Evolutionary conservation across 768 basidiomycete species (phyloP).

Genomic region (Mycena crocata): DNA sequence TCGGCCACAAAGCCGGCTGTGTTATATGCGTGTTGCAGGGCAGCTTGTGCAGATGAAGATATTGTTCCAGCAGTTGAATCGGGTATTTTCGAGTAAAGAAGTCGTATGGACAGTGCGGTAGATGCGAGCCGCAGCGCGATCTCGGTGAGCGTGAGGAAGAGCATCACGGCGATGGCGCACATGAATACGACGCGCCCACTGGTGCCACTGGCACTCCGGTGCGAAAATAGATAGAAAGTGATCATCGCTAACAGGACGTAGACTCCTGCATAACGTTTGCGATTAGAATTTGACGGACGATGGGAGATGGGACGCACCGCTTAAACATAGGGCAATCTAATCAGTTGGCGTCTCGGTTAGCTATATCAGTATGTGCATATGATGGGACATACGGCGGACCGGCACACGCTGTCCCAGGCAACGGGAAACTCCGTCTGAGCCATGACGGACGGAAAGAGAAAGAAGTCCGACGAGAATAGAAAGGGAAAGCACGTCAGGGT

Average conservation of each 20-base stretch:
- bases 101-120: background rate
- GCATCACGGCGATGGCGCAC: constrained; percentile 8
- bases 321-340: no score
- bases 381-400: no score
- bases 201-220: background rate
- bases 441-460: no score
- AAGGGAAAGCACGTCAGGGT: no score
- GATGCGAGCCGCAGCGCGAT: background rate
- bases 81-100: background rate
- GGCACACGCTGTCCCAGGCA: no score
- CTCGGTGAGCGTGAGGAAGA: constrained; percentile 7
- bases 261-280: no score
- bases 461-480: no score
- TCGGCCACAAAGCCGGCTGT: background rate
- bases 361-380: no score
- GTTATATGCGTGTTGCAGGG: background rate
- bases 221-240: constrained; percentile 11
- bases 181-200: constrained; percentile 1
- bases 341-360: no score
- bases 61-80: background rate
- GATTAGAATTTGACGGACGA: no score
- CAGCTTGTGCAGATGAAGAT: background rate
- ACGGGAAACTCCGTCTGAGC: no score
- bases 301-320: no score
- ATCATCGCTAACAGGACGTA: constrained; percentile 1